Evolutionary conservation across 345 rosid genomes (phyloP).

Genomic region (Eutrema yunnanense): DNA sequence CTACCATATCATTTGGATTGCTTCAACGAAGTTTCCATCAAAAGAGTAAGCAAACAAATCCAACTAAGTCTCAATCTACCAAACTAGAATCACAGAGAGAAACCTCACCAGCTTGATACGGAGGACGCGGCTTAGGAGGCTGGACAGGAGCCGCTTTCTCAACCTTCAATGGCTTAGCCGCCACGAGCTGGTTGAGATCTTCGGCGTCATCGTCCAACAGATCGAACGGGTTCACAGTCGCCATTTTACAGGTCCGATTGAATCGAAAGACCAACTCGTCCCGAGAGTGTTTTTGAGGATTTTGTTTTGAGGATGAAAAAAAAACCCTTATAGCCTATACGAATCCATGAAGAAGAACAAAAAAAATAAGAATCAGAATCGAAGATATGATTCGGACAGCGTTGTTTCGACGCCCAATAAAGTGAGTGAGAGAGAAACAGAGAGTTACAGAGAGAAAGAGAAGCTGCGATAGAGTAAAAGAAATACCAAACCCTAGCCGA

Average conservation of each 20-base stretch:
- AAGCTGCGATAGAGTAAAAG: conserved; percentile 6
- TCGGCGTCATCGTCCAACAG: conserved; percentile 70
- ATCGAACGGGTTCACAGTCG: conserved; percentile 76
- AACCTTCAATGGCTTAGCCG: conserved; percentile 42
- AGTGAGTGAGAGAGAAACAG: background rate
- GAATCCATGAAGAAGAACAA: conserved; percentile 13
- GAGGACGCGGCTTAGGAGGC: conserved; percentile 58
- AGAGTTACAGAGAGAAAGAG: background rate
- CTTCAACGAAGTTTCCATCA: background rate
- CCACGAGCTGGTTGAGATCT: conserved; percentile 55
- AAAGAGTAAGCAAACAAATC: background rate
- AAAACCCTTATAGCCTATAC: conserved; percentile 4
- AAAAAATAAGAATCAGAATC: conserved; percentile 14
- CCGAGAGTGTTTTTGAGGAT: background rate
- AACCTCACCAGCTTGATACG: conserved; percentile 71
- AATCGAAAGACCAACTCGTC: conserved; percentile 6
- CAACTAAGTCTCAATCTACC: background rate
- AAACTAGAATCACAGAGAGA: background rate
- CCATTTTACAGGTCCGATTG: conserved; percentile 37
- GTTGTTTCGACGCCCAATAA: conserved; percentile 25
- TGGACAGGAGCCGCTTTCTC: conserved; percentile 24
- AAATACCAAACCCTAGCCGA: conserved; percentile 19
- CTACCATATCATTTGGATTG: background rate
- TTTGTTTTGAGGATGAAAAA: background rate
- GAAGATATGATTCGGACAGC: conserved; percentile 21